These are phyloP conservation scores for Pythium plurisporium DNA, from an alignment of 352 stramenopile species.

Conservation along the genomic window DNA sequence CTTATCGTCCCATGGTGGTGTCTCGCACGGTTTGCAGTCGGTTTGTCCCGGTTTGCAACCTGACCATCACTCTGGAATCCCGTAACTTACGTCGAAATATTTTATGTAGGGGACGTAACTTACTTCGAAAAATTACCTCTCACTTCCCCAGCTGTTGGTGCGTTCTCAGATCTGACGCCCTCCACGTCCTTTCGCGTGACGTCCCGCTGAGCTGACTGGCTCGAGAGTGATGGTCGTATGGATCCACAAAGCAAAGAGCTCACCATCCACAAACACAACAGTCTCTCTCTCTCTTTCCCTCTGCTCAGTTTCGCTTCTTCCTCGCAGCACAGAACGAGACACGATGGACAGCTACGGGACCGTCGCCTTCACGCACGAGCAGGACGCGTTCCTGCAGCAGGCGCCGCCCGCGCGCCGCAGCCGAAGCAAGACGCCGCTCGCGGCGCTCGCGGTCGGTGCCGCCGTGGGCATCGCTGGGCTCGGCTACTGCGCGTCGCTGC, in stretches of 20 bases:
- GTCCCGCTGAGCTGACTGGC: too few relatives aligned
- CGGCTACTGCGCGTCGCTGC: conserved; percentile 35
- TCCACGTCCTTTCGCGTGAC: neutral
- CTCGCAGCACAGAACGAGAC: neutral
- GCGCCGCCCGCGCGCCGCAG: neutral
- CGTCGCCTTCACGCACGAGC: conserved; percentile 5
- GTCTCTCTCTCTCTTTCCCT: neutral
- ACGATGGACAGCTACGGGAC: conserved; percentile 12
- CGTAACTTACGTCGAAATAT: neutral
- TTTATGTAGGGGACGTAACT: too few relatives aligned
- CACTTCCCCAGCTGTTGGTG: neutral
- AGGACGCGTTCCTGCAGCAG: conserved; percentile 13
- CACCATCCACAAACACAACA: too few relatives aligned
- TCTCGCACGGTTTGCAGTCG: too few relatives aligned
- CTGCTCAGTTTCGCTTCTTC: conserved; percentile 1
- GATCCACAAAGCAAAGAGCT: neutral
- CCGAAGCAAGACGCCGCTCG: conserved; percentile 18
- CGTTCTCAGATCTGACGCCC: neutral
- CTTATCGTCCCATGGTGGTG: too few relatives aligned
- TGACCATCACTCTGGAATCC: too few relatives aligned
- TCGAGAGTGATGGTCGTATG: neutral
- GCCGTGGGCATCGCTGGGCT: conserved; percentile 30
- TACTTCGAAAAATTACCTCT: neutral
- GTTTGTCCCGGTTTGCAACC: too few relatives aligned
- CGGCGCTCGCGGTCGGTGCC: conserved; percentile 30